A percentile compares a stretch with the other conserved stretches of the same genome.
These are phyloP conservation scores for Debaryomyces sp. DNA, from an alignment of 1,139 yeast genomes.

Conservation along the genomic window DNA sequence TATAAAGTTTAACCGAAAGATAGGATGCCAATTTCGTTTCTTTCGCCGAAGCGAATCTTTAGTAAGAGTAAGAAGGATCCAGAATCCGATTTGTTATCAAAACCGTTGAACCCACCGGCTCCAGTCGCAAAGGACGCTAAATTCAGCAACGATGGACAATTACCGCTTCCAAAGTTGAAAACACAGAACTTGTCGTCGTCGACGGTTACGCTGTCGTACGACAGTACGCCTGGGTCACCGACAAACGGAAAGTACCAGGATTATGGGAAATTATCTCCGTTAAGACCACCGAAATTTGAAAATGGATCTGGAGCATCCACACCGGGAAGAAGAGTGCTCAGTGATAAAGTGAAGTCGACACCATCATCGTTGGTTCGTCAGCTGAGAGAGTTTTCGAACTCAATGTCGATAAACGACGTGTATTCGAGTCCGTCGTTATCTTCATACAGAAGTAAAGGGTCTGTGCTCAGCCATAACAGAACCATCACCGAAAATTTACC, in stretches of 20 bases:
- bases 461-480: conserved; percentile 25
- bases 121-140: not conserved
- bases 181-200: conserved; percentile 7
- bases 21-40: conserved; percentile 10
- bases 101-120: not conserved
- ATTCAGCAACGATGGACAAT: not conserved
- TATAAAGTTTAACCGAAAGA: not conserved
- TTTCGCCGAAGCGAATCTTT: conserved; percentile 8
- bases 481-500: conserved; percentile 33
- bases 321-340: conserved; percentile 21
- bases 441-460: conserved; percentile 13
- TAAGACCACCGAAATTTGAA: conserved; percentile 7
- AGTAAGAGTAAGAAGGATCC: conserved; percentile 5
- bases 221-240: conserved; percentile 7
- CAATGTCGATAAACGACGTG: conserved; percentile 12
- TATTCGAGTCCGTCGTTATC: conserved; percentile 18
- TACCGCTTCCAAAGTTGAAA: conserved; percentile 9
- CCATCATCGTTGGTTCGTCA: conserved; percentile 45
- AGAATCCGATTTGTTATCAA: not conserved
- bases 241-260: conserved; percentile 1
- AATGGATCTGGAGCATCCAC: conserved; percentile 7
- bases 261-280: conserved; percentile 4
- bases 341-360: conserved; percentile 35
- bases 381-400: conserved; percentile 34
- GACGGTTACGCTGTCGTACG: conserved; percentile 3